Base-by-base conservation (phyloP, 352 stramenopile species). In the Globisporangium perplexum region DNA sequence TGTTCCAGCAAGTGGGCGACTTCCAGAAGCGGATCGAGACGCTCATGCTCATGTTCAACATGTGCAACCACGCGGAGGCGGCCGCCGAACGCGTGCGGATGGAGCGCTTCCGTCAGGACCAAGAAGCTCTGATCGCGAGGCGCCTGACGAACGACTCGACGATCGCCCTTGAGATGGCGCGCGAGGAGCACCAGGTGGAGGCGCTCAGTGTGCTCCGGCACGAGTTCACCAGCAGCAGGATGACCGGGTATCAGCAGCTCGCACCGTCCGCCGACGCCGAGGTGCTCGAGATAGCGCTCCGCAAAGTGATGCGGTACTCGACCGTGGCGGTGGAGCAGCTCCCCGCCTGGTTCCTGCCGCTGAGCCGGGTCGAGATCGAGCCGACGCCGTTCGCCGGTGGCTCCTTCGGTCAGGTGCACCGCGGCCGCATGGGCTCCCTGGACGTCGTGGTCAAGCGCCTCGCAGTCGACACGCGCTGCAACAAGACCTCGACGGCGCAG, bases 361-460 rank as follows among this genome's bases (percentile, higher is more conserved):
- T n/a, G 12, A 24, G 39, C 36, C 28, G 38, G 7, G 50, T 55
- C 50, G 24, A 55, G 24, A 41, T 39, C 36, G 26, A 47, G 8
- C 10, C 17, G 8, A 5, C 17, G 6, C 3, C 38, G 10, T 55
- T 55, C 38, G 24, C 36, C 3, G 1, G 38, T 22, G 50, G 50
- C 1, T 55, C 50, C 15, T 55, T 55, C 31, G 50, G 50, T 3
- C 14, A n/a, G 3, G 38, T 48, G 23, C 50, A 55, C 17, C 6
- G 41, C 24, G 50, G 50, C 0, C 24, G 17, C 23, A 48, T 39
- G 24, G 30, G 10, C 1, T 44, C 22, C 14, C 8, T 45, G 22
- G 38, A 51, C 20, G 42, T 57, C 14, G 52, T 46, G 18, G 28
- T 57, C 43, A 57, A 57, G 52, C 45, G 52, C 4, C 20, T 57